Base-by-base conservation (phyloP, 1,284 basidiomycete species). In the Sphagnurus paluster region DNA sequence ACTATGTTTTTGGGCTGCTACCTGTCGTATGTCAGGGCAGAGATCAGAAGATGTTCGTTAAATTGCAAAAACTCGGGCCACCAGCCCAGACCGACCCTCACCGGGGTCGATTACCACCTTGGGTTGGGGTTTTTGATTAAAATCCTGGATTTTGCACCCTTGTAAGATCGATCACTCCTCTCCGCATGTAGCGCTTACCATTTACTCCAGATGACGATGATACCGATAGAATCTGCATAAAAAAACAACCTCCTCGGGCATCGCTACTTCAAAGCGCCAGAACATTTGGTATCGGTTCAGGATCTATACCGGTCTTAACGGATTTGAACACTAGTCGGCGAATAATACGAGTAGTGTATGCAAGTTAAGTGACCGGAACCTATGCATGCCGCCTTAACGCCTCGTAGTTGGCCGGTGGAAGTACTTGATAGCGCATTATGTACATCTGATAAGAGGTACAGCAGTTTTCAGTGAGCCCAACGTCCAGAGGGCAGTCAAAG, bases 181-280 rank as follows among this genome's bases (percentile, higher is more conserved):
- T 39, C 33, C 42, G 24, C 41, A 42, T 47, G 42, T 25, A 19
- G 17, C 39, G 24, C 21, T 32, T 34, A 28, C 28, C 28, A 36
- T 34, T 20, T 17, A 42, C 48, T 40, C 43, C 48, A 44, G 48
- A 50, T 42, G 30, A 34, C n/a, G 28, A 42, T 46, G 33, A 47
- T 30, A 34, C 29, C 30, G 26, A 32, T 42, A 6, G 26, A 30
- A n/a, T n/a, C n/a, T n/a, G n/a, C n/a, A n/a, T n/a, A n/a, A n/a
- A n/a, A n/a, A n/a, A 13, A 37, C 35, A 33, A 36, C 17, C 38
- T 45, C 29, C 39, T 42, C 40, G 32, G 38, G 38, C 36, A 39
- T 29, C 6, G 23, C 16, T 29, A 40, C n/a, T 16, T 38, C 40
- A 34, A 40, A 44, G 29, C 35, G 16, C 20, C 39, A 35, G 29